Evolutionary conservation across 23 red algal species (phyloP), one percentile per base, ranked within the genome.

Genomic region (Cyanidiococcus yangmingshanensis): DNA sequence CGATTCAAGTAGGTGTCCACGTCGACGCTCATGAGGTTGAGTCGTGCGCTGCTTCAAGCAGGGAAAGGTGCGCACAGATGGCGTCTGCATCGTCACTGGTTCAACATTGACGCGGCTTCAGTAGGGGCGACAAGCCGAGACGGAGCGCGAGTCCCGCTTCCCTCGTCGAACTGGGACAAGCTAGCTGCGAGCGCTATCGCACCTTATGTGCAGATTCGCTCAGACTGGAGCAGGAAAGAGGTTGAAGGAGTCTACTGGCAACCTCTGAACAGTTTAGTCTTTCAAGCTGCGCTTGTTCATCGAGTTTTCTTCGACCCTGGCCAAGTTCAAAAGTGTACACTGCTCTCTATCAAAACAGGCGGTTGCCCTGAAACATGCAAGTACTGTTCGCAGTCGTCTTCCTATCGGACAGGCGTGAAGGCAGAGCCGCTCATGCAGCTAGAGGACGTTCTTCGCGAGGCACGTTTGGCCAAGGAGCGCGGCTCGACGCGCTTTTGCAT

Each of bases 401-500:
- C 39, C 25, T 88, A 91, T 58, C 58, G 89, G 18, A 98, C 94
- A 25, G 80, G 37, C 54, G 88, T 98, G 16, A 88, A 91, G 68
- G 94, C 94, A 0, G 88, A 91, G 77, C 84, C 59, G 63, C 88
- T 98, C 26, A 76, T 90, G 79, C 80, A 79, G 0, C 39, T 79
- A 38, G 88, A 91, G 1, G 84, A 77, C 54, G 89, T 98, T 1
- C 68, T 98, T 3, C 37, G 75, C 25, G 39, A 79, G 41, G 94
- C 94, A 24, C 74, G 83, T 26, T 7, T 68, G 17, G 94, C 94
- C 31, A 88, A 89, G 74, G 85, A 84, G 37, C 82, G 84, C 1
- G 94, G 94, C n/a, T 89, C 85, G 25, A 98, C 94, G 21, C 80
- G 94, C 18, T 98, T 98, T 68, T 98, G 94, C 57, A 91, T 98